A percentile compares a stretch with the other conserved stretches of the same genome.
phyloP scores from a whole-genome alignment of 1,284 basidiomycete species.

The Lentinula novae-zelandiae region DNA sequence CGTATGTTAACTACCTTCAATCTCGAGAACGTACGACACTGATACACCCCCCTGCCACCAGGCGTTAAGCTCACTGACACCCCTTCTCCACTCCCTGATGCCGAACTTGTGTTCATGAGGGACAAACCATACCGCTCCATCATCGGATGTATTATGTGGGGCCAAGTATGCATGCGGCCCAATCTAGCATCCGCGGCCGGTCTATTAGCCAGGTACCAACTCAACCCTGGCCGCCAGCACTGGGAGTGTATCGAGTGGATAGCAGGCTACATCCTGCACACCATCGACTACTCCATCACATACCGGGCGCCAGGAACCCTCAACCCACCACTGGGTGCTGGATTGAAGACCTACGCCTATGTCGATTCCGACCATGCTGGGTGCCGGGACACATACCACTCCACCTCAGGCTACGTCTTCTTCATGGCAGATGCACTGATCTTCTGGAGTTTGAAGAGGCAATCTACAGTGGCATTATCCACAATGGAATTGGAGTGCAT shows the following conservation, averaged over 20 bases:
- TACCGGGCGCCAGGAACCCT: neutral
- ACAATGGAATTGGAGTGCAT: no score
- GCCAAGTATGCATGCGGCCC: constrained; percentile 17
- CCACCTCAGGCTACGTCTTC: constrained; percentile 29
- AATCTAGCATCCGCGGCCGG: constrained; percentile 24
- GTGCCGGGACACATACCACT: constrained; percentile 12
- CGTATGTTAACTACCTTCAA: neutral
- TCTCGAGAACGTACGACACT: neutral
- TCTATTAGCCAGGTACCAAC: constrained; percentile 18
- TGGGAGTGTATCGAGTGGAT: constrained; percentile 10
- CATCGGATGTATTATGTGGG: neutral
- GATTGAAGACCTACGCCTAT: constrained; percentile 21
- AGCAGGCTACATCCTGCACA: neutral
- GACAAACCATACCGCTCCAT: constrained; percentile 2
- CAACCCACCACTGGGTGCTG: neutral
- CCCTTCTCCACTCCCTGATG: neutral
- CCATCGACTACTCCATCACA: constrained; percentile 2
- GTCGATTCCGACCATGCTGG: constrained; percentile 16
- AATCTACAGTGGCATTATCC: no score
- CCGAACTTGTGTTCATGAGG: neutral
- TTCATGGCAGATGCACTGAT: constrained; percentile 18
- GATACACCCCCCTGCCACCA: neutral
- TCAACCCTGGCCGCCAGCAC: constrained; percentile 15
- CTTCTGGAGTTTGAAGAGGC: no score
- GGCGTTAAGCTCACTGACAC: no score